Percentiles rank a stretch among this genome's conserved stretches.
These are phyloP conservation scores for Abrus pulchellus DNA, from an alignment of 306 rosid species.

Conservation along the genomic window DNA sequence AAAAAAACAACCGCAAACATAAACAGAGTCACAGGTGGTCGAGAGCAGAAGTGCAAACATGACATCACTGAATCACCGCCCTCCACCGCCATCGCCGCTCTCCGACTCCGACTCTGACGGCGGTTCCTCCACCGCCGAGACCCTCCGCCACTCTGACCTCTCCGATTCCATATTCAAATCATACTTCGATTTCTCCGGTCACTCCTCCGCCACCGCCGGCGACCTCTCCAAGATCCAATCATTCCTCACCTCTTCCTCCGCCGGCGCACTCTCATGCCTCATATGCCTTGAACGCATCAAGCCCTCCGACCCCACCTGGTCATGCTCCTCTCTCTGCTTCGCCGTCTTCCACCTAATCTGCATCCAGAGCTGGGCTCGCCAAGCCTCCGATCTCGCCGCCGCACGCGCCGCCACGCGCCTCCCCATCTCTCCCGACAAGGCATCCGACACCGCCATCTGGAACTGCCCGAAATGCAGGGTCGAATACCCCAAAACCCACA, in stretches of 20 bases:
- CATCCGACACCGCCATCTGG: conserved; percentile 73
- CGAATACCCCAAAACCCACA: conserved; percentile 69
- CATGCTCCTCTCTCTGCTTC: conserved; percentile 89
- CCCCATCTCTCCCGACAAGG: conserved; percentile 59
- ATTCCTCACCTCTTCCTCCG: conserved; percentile 87
- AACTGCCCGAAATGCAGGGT: conserved; percentile 92
- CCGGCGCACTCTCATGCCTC: conserved; percentile 93
- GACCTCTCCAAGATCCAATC: conserved; percentile 93
- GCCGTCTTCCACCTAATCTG: conserved; percentile 91
- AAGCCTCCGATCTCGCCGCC: conserved; percentile 74
- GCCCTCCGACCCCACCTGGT: conserved; percentile 87
- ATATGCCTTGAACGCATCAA: conserved; percentile 95
- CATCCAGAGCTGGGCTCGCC: conserved; percentile 96
- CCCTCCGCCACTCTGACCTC: conserved; percentile 77
- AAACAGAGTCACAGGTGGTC: conserved; percentile 4
- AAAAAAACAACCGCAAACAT: too few relatives aligned
- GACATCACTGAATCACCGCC: conserved; percentile 30
- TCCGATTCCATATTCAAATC: conserved; percentile 80
- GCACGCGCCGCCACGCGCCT: conserved; percentile 84
- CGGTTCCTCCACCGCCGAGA: conserved; percentile 49
- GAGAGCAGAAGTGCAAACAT: conserved; percentile 6
- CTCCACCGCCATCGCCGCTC: conserved; percentile 1
- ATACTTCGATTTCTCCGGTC: conserved; percentile 77
- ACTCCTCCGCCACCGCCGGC: conserved; percentile 60
- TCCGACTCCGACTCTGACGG: conserved; percentile 73